Conservation (phyloP, 2,329 filamentous ascomycete species). For the Knufia petricola region DNA sequence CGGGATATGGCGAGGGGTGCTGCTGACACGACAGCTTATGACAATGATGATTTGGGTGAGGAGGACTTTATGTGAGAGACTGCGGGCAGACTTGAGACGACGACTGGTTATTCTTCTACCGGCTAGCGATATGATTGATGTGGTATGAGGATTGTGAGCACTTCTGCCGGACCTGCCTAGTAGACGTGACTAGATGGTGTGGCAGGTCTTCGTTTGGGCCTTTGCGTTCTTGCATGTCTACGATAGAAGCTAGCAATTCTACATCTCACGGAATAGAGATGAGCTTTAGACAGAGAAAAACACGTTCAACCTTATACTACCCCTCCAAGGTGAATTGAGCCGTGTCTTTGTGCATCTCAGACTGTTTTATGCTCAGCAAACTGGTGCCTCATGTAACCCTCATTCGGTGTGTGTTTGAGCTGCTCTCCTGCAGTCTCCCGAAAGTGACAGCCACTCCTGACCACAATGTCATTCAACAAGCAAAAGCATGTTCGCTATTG, state of each 20-base stretch:
- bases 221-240: background rate
- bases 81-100: background rate
- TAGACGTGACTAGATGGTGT: background rate
- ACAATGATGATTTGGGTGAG: constrained; percentile 65
- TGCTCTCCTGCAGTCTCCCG: too few species aligned
- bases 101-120: background rate
- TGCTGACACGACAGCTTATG: constrained; percentile 68
- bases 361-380: too few species aligned
- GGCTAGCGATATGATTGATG: background rate
- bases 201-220: background rate
- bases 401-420: too few species aligned
- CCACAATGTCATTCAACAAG: constrained; percentile 32
- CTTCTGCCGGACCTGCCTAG: background rate
- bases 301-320: background rate
- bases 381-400: too few species aligned
- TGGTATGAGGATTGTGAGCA: background rate
- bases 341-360: too few species aligned
- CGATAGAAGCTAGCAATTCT: background rate
- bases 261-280: background rate
- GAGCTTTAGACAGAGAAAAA: background rate
- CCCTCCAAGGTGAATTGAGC: background rate
- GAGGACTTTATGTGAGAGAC: constrained; percentile 40
- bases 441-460: background rate
- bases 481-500: constrained; percentile 80
- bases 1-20: constrained; percentile 43